phyloP scores from a whole-genome alignment of 805 yeast genomes.

The Isabelozyma gotoi region DNA sequence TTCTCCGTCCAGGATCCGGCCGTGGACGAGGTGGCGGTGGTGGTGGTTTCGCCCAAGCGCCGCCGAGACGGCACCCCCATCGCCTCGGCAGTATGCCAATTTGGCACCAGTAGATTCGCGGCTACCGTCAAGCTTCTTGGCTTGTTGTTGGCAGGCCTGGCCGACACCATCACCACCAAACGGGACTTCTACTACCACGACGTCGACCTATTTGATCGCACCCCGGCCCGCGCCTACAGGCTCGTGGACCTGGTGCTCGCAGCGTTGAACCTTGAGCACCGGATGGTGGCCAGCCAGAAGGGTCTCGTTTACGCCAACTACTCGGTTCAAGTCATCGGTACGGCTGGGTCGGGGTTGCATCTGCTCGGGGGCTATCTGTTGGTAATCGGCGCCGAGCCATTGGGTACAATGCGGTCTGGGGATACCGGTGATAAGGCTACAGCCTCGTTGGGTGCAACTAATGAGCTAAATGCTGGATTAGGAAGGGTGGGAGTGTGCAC shows the following conservation, averaged over 20 bases:
- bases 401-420: too few relatives aligned
- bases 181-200: conserved; percentile 62
- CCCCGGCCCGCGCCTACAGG: neutral
- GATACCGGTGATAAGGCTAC: too few relatives aligned
- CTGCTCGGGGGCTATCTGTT: neutral
- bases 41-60: neutral
- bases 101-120: neutral
- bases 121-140: neutral
- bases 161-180: conserved; percentile 33
- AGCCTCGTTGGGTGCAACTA: too few relatives aligned
- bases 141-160: neutral
- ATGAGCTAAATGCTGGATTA: too few relatives aligned
- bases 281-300: conserved; percentile 43
- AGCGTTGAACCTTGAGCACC: conserved; percentile 24
- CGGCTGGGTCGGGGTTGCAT: neutral
- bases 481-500: too few relatives aligned
- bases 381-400: too few relatives aligned
- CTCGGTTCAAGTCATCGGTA: neutral
- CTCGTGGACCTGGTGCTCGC: neutral
- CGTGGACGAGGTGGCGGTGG: conserved; percentile 1
- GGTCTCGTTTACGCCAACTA: conserved; percentile 50
- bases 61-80: neutral
- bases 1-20: neutral
- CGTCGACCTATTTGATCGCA: conserved; percentile 43
- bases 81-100: too few relatives aligned